These are phyloP conservation scores for Phytophthora parvispora DNA, from an alignment of 352 stramenopile species.

Conservation along the genomic window DNA sequence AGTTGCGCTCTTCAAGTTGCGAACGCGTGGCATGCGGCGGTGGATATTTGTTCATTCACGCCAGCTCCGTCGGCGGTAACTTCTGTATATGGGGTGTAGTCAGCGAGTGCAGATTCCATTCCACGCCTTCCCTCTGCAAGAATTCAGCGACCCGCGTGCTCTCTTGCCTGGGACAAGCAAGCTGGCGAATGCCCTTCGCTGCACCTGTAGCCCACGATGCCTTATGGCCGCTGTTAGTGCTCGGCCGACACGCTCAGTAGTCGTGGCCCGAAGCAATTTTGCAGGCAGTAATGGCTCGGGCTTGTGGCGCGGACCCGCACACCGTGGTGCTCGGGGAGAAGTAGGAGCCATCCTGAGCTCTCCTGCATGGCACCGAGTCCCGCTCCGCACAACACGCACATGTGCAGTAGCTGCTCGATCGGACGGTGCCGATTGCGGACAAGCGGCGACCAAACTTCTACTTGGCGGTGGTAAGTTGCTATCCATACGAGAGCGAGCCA, in stretches of 20 bases:
- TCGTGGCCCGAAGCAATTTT: conserved; percentile 11
- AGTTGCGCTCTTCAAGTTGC: not conserved
- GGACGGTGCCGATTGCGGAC: conserved; percentile 16
- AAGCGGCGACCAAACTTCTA: conserved; percentile 6
- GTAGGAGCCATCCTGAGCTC: not conserved
- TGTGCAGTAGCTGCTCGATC: conserved; percentile 22
- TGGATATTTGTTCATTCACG: conserved; percentile 31
- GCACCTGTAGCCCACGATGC: not conserved
- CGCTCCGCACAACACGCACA: not conserved
- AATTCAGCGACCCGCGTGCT: conserved; percentile 14
- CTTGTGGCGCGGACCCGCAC: not conserved
- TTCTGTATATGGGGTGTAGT: not conserved
- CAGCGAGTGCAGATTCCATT: not conserved
- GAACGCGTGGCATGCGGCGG: not conserved
- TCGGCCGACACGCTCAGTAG: conserved; percentile 3
- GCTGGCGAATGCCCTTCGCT: not conserved
- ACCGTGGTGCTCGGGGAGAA: conserved; percentile 11
- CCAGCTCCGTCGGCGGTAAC: not conserved
- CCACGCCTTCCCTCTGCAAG: conserved; percentile 8
- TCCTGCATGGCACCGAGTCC: conserved; percentile 3
- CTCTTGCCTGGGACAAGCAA: conserved; percentile 29
- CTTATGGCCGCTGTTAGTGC: conserved; percentile 2
- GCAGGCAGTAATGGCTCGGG: conserved; percentile 21
- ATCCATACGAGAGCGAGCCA: conserved; percentile 2
- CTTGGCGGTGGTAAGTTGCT: conserved; percentile 1